Evolutionary conservation across 169 alveolate species (phyloP).

Genomic region (Plasmodium cynomolgi): DNA sequence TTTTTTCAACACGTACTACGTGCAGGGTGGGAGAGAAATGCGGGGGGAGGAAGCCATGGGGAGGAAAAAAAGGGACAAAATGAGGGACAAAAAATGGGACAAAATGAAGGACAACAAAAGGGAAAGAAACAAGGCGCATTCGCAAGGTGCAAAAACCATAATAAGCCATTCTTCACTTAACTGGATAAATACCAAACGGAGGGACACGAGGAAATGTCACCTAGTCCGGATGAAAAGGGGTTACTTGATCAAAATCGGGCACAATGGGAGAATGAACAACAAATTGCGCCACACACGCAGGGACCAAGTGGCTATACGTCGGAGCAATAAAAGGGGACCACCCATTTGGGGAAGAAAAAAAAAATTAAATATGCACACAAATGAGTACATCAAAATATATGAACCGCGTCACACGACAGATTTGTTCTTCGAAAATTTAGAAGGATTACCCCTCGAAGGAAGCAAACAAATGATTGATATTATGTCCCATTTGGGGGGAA

Average conservation of each 20-base stretch:
- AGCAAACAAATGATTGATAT: neutral
- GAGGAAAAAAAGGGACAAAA: neutral
- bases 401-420: neutral
- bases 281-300: neutral
- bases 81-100: too few relatives aligned
- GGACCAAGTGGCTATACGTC: neutral
- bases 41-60: neutral
- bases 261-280: neutral
- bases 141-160: too few relatives aligned
- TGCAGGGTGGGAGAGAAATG: neutral
- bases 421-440: neutral
- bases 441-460: neutral
- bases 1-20: slow-evolving; percentile 15
- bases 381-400: neutral
- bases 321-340: neutral
- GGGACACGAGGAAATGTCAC: neutral
- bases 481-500: neutral
- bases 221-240: neutral
- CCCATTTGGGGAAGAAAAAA: neutral
- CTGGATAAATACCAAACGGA: neutral
- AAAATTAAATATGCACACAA: neutral
- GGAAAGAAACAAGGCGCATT: neutral
- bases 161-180: neutral
- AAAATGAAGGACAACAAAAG: neutral
- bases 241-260: neutral